Base-by-base conservation (phyloP, 768 basidiomycete genomes). In the Lepiota venenata region DNA sequence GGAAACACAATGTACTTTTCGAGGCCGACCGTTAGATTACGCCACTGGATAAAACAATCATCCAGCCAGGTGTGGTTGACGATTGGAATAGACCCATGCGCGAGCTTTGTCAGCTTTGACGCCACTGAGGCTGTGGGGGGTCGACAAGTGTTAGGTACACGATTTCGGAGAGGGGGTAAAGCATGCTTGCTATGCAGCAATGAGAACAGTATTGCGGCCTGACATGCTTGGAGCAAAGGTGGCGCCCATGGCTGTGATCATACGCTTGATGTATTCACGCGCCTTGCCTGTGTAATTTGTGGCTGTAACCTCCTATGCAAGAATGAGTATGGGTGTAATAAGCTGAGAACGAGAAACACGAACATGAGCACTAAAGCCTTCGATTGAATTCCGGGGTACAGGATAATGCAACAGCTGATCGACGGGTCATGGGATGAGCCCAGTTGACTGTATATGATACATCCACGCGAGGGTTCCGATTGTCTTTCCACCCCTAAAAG, bases 221-320 rank as follows among this genome's bases (percentile, higher is more conserved):
- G 83, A 80, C 87, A 98, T 88, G 45, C 82, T 89, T 0, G 93
- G 83, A 2, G 91, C 91, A 62, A 93, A 95, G 22, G 69, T 76
- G 1, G 82, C 93, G 1, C 93, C 94, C 78, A 91, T 83, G 4
- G 81, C 69, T 4, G 71, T 71, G 47, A 98, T 89, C 14, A 98
- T 72, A 57, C 83, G 85, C 71, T 93, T 93, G 47, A 98, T 76
- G 63, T 95, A 95, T 49, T 96, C 93, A 2, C 93, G 79, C 5
- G 89, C 79, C 36, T 86, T 83, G 2, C 94, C 93, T 0, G 90
- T 88, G 65, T 94, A 96, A 64, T 95, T 95, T 0, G 93, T 93
- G 1, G 96, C 76, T 0, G 93, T 90, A 51, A 96, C 84, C 59
- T 82, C 76, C 89, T 93, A 56, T 1, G 47, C 48, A 57, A 21